A percentile compares a stretch with the other conserved stretches of the same genome.
These are phyloP conservation scores for Pisolithus marmoratus DNA, from an alignment of 768 basidiomycete species.

Conservation along the genomic window DNA sequence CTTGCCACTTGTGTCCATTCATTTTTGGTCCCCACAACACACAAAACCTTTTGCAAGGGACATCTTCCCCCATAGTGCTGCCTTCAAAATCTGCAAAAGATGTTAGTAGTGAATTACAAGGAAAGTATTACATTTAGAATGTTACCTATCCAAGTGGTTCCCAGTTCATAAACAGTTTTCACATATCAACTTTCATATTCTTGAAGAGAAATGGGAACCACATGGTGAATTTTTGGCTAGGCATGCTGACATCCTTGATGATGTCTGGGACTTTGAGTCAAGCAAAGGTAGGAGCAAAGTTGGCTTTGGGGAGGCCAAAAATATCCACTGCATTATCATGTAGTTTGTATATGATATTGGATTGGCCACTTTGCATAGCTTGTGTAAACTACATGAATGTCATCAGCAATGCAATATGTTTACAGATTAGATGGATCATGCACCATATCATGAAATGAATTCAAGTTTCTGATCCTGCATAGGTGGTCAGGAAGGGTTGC, in stretches of 20 bases:
- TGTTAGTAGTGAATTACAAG: neutral
- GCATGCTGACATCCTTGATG: neutral
- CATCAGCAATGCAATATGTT: neutral
- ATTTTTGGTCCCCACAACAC: neutral
- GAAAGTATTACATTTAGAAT: neutral
- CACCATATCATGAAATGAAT: neutral
- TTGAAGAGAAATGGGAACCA: neutral
- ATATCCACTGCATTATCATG: neutral
- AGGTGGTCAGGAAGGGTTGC: neutral
- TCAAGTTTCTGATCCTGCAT: neutral
- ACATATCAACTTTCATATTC: neutral
- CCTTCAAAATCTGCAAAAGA: neutral
- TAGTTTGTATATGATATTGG: no score
- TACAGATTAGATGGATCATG: neutral
- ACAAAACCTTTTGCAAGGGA: neutral
- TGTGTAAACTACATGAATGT: neutral
- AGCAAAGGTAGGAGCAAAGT: neutral
- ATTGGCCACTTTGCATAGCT: no score
- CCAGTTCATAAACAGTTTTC: neutral
- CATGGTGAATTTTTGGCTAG: neutral
- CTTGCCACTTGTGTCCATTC: neutral
- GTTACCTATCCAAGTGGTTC: neutral
- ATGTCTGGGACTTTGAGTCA: neutral
- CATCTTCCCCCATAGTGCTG: neutral
- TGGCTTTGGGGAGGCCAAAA: neutral